Base-by-base conservation (phyloP, 345 rosid species). In the Xanthoceras sorbifolium region DNA sequence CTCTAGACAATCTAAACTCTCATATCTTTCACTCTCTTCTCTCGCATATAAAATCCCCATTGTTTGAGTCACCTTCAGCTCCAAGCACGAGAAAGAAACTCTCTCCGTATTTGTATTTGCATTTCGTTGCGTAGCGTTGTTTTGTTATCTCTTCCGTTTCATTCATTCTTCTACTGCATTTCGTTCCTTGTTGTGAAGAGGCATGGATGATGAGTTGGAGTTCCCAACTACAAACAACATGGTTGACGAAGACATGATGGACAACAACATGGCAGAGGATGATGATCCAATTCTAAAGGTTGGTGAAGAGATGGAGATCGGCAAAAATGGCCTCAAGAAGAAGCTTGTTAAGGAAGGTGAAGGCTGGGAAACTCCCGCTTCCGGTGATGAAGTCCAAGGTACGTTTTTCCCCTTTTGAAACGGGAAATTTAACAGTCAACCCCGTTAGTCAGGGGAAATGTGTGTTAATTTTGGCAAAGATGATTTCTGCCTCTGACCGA, bases 351-450 rank as follows among this genome's bases (percentile, higher is more conserved):
- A 88, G 81, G 92, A 86, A 86, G 93, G 95, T 23, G 86, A 86
- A 80, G 91, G 87, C 7, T 89, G 86, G 85, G 91, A 90, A 0
- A 90, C 88, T 59, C 94, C 97, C 69, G 86, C 82, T 4, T 77
- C 65, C 50, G 94, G 93, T 40, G 94, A 92, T 64, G 97, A 92
- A 81, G 94, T 90, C 66, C 90, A 92, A n/a, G n/a, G n/a, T n/a
- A n/a, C n/a, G n/a, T n/a, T n/a, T n/a, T n/a, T n/a, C n/a, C n/a
- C n/a, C n/a, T n/a, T n/a, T n/a, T n/a, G n/a, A n/a, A n/a, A n/a
- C n/a, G n/a, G n/a, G n/a, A n/a, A n/a, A n/a, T n/a, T n/a, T n/a
- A n/a, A n/a, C n/a, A n/a, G n/a, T n/a, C n/a, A n/a, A n/a, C n/a
- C n/a, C n/a, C n/a, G n/a, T n/a, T n/a, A n/a, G n/a, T n/a, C n/a